A percentile compares a stretch with the other conserved stretches of the same genome.
Conservation (phyloP, 2,329 filamentous ascomycete genomes). For the Ambrosiella cleistominuta region DNA sequence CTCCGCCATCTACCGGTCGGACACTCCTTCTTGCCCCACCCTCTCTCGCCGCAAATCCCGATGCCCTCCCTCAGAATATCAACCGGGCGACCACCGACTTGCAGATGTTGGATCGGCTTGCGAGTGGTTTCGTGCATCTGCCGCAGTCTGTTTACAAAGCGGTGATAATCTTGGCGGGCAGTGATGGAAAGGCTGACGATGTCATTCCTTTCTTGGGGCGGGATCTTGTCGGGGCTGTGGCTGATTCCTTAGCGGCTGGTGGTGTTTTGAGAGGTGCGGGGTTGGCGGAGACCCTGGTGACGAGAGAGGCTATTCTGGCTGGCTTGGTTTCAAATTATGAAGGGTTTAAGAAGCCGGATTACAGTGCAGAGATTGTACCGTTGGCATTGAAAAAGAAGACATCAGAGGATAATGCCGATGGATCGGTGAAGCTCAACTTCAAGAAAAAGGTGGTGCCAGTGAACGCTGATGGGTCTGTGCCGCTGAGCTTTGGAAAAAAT, state of each 20-base stretch:
- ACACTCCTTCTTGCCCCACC: conserved; percentile 81
- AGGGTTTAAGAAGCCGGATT: conserved; percentile 58
- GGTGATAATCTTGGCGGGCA: conserved; percentile 67
- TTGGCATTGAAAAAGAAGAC: conserved; percentile 26
- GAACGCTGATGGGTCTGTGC: conserved; percentile 20
- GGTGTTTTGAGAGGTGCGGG: conserved; percentile 49
- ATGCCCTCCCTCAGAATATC: conserved; percentile 47
- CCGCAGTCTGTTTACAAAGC: conserved; percentile 64
- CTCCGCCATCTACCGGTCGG: conserved; percentile 26
- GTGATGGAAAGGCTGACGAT: conserved; percentile 46
- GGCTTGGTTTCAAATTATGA: conserved; percentile 49
- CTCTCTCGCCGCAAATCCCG: conserved; percentile 68
- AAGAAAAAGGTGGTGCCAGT: conserved; percentile 34
- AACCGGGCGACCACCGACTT: conserved; percentile 67
- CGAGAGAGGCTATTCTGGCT: conserved; percentile 67
- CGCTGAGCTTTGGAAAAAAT: conserved; percentile 38
- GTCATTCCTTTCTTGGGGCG: conserved; percentile 46
- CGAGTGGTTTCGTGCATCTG: conserved; percentile 62
- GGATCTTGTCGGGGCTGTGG: conserved; percentile 49
- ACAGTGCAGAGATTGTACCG: conserved; percentile 35
- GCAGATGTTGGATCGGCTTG: conserved; percentile 92
- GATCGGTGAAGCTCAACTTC: conserved; percentile 24
- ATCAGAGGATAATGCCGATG: conserved; percentile 13
- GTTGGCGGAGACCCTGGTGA: conserved; percentile 34
- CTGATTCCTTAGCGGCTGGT: conserved; percentile 51